A percentile compares a stretch with the other conserved stretches of the same genome.
Evolutionary conservation across 2,329 filamentous ascomycete genomes (phyloP).

Genomic region (Leptodontidium sp.): DNA sequence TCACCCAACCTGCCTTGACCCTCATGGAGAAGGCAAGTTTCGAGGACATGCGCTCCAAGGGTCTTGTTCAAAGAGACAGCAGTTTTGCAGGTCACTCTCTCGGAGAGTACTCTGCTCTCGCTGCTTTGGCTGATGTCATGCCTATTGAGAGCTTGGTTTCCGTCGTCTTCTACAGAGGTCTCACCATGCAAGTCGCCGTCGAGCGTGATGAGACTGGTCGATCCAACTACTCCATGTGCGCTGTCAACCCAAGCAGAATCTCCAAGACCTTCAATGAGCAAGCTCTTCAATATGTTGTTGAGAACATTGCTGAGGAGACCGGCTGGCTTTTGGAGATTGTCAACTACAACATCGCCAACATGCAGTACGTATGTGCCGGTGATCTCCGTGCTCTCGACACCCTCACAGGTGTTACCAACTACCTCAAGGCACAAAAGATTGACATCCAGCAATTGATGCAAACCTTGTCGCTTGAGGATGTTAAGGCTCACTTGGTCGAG

Average conservation of each 20-base stretch:
- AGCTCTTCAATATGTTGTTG: conserved; percentile 94
- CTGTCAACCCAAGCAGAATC: conserved; percentile 97
- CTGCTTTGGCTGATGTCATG: conserved; percentile 97
- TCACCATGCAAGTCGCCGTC: conserved; percentile 99
- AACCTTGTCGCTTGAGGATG: conserved; percentile 85
- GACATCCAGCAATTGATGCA: conserved; percentile 94
- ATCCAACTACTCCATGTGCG: conserved; percentile 99
- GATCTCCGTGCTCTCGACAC: conserved; percentile 77
- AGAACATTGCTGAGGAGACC: conserved; percentile 92
- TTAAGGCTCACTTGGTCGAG: conserved; percentile 86
- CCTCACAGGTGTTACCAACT: conserved; percentile 79
- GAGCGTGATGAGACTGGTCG: conserved; percentile 92
- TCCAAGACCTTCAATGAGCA: conserved; percentile 99
- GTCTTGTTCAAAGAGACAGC: conserved; percentile 93
- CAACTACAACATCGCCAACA: conserved; percentile 84
- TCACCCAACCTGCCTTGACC: conserved; percentile 96
- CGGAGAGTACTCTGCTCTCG: conserved; percentile 96
- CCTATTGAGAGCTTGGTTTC: conserved; percentile 99
- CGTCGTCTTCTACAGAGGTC: conserved; percentile 97
- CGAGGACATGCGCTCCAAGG: conserved; percentile 98
- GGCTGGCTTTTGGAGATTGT: conserved; percentile 98
- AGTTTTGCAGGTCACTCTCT: conserved; percentile 98
- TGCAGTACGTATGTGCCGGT: conserved; percentile 78
- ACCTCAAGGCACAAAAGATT: conserved; percentile 95
- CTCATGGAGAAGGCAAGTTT: conserved; percentile 99